A percentile compares a stretch with the other conserved stretches of the same genome.
phyloP scores from a whole-genome alignment of 345 rosid genomes.

The Citrus maxima region DNA sequence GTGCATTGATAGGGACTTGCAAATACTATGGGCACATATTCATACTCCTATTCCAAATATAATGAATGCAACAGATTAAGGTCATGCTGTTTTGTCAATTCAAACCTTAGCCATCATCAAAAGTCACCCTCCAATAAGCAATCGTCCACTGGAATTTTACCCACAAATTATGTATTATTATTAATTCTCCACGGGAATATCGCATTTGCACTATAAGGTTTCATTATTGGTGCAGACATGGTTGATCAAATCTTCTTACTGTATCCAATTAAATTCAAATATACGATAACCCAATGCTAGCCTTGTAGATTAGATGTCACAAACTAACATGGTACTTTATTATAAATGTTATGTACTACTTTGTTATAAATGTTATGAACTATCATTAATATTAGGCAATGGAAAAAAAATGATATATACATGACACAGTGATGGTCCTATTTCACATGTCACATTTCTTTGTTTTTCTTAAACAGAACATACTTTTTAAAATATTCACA shows the following conservation, averaged over 20 bases:
- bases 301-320: constrained; percentile 7
- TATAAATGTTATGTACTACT: too few relatives aligned
- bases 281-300: neutral
- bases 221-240: neutral
- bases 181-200: neutral
- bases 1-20: neutral
- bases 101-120: neutral
- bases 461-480: neutral
- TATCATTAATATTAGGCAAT: too few relatives aligned
- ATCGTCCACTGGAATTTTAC: constrained; percentile 15
- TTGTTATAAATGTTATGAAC: too few relatives aligned
- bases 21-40: constrained; percentile 6
- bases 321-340: neutral
- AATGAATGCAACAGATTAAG: constrained; percentile 1
- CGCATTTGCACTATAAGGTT: neutral
- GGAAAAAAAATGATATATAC: constrained; percentile 8
- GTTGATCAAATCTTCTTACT: too few relatives aligned
- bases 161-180: neutral
- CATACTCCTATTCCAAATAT: neutral
- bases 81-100: constrained; percentile 22
- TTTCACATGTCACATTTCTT: neutral
- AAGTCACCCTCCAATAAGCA: constrained; percentile 16
- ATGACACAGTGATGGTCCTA: neutral
- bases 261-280: constrained; percentile 17
- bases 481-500: neutral